A percentile compares a stretch with the other conserved stretches of the same genome.
These are phyloP conservation scores for Cercospora sesami DNA, from an alignment of 2,329 filamentous ascomycete species.

Conservation along the genomic window DNA sequence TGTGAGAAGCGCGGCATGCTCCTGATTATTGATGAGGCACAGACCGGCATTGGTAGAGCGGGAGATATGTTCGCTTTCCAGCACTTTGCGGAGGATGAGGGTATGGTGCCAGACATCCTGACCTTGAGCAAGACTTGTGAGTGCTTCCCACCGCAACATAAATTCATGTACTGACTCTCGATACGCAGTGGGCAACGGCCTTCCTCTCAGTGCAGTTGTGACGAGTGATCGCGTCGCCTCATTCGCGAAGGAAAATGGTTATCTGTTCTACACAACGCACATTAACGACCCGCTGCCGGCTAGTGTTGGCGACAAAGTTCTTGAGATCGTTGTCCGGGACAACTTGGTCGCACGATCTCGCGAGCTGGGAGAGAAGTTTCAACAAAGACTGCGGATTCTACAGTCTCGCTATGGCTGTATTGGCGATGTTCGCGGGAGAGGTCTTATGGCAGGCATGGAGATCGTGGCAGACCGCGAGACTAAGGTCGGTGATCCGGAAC, in stretches of 20 bases:
- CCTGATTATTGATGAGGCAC: neutral
- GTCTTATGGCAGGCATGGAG: constrained; percentile 37
- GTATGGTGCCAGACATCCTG: constrained; percentile 53
- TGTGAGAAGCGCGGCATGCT: constrained; percentile 45
- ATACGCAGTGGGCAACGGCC: constrained; percentile 31
- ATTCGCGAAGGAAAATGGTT: constrained; percentile 28
- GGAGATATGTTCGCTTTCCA: constrained; percentile 48
- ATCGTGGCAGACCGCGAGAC: constrained; percentile 33
- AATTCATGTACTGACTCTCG: neutral
- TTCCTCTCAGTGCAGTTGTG: constrained; percentile 35
- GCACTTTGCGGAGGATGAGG: constrained; percentile 45
- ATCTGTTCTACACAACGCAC: constrained; percentile 38
- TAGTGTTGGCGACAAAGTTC: constrained; percentile 35
- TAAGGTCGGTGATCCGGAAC: constrained; percentile 31
- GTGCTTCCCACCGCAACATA: neutral
- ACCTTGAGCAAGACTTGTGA: constrained; percentile 34
- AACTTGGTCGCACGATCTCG: constrained; percentile 28
- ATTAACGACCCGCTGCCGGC: constrained; percentile 37
- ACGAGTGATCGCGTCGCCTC: constrained; percentile 32
- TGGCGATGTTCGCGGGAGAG: constrained; percentile 37
- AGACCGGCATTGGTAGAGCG: neutral
- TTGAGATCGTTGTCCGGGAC: constrained; percentile 37
- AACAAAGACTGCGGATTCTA: constrained; percentile 27
- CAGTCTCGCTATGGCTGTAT: constrained; percentile 35
- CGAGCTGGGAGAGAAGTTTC: constrained; percentile 29